These are phyloP conservation scores for Solanum chilense DNA, from an alignment of 257 asterid species.

Conservation along the genomic window DNA sequence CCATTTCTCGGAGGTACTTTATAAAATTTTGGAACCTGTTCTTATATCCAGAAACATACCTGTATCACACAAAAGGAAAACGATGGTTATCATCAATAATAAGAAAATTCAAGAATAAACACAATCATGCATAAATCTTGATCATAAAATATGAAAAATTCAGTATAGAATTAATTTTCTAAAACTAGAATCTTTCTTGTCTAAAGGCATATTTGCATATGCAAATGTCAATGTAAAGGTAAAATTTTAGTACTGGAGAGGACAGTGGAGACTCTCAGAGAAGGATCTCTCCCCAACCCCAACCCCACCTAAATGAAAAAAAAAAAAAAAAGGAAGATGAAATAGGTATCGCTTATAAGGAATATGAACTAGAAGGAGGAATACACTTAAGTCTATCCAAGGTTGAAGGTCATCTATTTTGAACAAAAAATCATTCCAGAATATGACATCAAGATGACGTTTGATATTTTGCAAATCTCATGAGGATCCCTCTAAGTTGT, in stretches of 20 bases:
- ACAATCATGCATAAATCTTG: neutral
- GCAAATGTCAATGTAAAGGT: neutral
- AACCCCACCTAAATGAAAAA: neutral
- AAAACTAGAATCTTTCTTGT: neutral
- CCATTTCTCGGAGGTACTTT: constrained; percentile 91
- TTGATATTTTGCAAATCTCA: neutral
- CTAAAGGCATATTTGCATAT: neutral
- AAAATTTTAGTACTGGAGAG: neutral
- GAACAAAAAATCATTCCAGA: neutral
- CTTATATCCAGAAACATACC: constrained; percentile 92
- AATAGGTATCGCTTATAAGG: neutral
- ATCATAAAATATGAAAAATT: neutral
- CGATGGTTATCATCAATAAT: neutral
- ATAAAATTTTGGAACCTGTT: constrained; percentile 98
- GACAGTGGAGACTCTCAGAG: neutral
- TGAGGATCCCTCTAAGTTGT: neutral
- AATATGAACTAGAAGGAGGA: neutral
- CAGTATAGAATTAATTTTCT: neutral
- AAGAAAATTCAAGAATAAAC: neutral
- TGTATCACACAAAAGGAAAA: constrained; percentile 26
- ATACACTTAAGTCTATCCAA: neutral
- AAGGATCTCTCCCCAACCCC: neutral
- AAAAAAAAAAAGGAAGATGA: neutral
- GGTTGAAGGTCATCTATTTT: neutral
- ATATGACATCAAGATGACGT: neutral